Conservation (phyloP, 495 filamentous ascomycete genomes). For the Talaromyces nanjingensis region DNA sequence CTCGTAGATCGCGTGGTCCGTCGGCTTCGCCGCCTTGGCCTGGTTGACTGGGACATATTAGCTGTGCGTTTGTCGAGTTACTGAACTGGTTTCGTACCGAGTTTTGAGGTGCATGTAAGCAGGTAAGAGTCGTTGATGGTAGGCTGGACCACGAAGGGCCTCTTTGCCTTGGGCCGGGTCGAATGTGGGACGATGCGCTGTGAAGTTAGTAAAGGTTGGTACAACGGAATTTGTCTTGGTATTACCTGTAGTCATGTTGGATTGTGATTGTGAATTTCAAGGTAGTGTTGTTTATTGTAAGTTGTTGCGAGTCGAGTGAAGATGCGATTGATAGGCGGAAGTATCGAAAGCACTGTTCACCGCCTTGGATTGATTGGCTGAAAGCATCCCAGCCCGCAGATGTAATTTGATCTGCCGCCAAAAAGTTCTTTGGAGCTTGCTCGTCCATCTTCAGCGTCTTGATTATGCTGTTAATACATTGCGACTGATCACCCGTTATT, state of each 20-base stretch:
- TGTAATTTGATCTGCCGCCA: neutral
- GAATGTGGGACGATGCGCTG: slow-evolving; percentile 81
- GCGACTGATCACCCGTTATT: neutral
- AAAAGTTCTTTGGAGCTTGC: slow-evolving; percentile 8
- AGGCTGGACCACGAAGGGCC: slow-evolving; percentile 85
- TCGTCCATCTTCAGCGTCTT: neutral
- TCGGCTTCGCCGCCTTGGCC: slow-evolving; percentile 83
- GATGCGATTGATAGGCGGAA: neutral
- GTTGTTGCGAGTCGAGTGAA: neutral
- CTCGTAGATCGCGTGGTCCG: slow-evolving; percentile 72
- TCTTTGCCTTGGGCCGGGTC: slow-evolving; percentile 95
- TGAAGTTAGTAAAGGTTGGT: slow-evolving; percentile 19
- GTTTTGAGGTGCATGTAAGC: slow-evolving; percentile 89
- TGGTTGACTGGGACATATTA: slow-evolving; percentile 52
- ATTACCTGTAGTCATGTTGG: slow-evolving; percentile 59
- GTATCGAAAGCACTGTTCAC: neutral
- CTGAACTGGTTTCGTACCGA: slow-evolving; percentile 39
- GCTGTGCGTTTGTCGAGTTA: neutral
- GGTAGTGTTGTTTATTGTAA: neutral
- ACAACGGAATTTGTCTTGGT: neutral
- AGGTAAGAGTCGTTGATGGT: slow-evolving; percentile 92
- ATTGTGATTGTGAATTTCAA: neutral
- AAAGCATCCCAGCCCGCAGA: neutral
- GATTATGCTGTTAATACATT: neutral
- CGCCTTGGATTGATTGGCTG: slow-evolving; percentile 3